phyloP scores from a whole-genome alignment of 2,329 filamentous ascomycete species.

The Fusarium praegraminearum region DNA sequence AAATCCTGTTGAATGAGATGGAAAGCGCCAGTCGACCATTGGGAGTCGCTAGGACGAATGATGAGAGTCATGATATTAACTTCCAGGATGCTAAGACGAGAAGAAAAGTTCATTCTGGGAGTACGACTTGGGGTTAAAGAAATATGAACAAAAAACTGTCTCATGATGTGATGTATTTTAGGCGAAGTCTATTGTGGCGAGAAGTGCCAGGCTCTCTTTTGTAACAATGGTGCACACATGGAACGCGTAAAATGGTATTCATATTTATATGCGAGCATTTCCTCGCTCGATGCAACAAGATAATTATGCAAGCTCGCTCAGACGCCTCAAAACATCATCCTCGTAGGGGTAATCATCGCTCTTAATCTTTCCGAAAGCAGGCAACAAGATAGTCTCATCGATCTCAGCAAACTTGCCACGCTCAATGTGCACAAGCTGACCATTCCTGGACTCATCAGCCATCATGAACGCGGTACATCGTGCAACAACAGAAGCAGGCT shows the following conservation, averaged over 20 bases:
- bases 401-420: slow-evolving; percentile 65
- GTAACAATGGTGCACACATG: background rate
- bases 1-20: too few relatives aligned
- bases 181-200: background rate
- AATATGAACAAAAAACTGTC: too few relatives aligned
- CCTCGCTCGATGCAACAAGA: too few relatives aligned
- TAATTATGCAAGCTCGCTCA: slow-evolving; percentile 13
- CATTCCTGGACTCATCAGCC: slow-evolving; percentile 60
- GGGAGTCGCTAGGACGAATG: too few relatives aligned
- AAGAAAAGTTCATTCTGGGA: too few relatives aligned
- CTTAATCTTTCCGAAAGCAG: slow-evolving; percentile 50
- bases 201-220: background rate
- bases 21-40: too few relatives aligned
- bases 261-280: background rate
- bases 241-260: background rate
- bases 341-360: slow-evolving; percentile 51
- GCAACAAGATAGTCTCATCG: slow-evolving; percentile 59
- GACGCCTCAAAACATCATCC: slow-evolving; percentile 52
- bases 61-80: too few relatives aligned
- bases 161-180: background rate
- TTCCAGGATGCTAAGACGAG: too few relatives aligned
- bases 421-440: slow-evolving; percentile 64
- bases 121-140: too few relatives aligned
- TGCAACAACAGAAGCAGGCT: slow-evolving; percentile 62
- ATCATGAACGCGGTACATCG: slow-evolving; percentile 62